phyloP scores from a whole-genome alignment of 352 stramenopile genomes.

The Poterioochromonas sp. region DNA sequence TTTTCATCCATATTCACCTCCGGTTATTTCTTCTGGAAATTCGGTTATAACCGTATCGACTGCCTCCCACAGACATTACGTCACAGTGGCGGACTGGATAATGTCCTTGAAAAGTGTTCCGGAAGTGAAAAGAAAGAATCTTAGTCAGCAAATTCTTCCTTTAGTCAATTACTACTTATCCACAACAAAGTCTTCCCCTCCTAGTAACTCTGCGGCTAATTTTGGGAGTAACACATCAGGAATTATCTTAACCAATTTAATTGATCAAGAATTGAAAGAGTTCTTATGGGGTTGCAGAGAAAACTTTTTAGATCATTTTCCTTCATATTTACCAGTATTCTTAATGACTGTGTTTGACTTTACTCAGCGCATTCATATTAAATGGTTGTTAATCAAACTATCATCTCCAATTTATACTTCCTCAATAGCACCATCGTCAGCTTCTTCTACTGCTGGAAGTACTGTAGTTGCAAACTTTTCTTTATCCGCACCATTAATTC shows the following conservation, averaged over 20 bases:
- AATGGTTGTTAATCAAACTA: too few relatives aligned
- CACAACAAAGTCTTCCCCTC: neutral
- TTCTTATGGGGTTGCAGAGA: neutral
- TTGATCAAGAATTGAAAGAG: neutral
- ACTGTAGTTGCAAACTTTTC: too few relatives aligned
- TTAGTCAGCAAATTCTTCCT: neutral
- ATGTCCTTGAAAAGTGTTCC: neutral
- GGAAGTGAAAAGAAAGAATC: neutral
- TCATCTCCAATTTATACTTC: too few relatives aligned
- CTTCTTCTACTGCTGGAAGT: too few relatives aligned
- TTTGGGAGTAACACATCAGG: too few relatives aligned
- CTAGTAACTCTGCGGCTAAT: neutral
- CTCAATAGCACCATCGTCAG: too few relatives aligned
- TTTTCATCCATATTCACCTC: neutral
- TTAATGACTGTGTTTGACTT: too few relatives aligned
- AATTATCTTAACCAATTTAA: neutral
- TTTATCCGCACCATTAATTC: too few relatives aligned
- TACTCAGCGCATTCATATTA: too few relatives aligned
- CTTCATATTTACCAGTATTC: too few relatives aligned
- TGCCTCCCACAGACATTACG: neutral
- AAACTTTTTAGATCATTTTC: neutral
- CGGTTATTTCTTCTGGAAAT: neutral
- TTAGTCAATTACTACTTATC: too few relatives aligned
- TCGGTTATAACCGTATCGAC: too few relatives aligned
- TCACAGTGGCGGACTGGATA: neutral